Base-by-base conservation (phyloP, 257 asterid species). In the Nicotiana paniculata region DNA sequence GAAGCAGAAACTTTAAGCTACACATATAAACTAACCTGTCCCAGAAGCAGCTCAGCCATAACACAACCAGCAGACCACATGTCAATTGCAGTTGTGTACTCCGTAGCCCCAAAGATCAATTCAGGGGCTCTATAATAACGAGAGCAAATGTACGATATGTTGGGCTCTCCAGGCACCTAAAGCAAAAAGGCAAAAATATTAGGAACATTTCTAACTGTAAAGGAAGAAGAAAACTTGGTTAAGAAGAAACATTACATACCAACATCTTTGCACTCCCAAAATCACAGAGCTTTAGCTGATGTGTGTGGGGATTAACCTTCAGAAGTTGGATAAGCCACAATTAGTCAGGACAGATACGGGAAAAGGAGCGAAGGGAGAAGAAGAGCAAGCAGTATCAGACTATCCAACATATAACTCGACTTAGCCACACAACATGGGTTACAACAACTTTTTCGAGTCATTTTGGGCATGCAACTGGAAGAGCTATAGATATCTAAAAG, bases 11-110 rank as follows among this genome's bases (percentile, higher is more conserved):
- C 35, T n/a, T 4, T 39, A 30, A 39, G 3, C 43, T 61, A 79
- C 1, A 58, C 1, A 54, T 62, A 35, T 8, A 8, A 12, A 4
- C 80, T 57, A n/a, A 94, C 98, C 95, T 92, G 95, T 43, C 99
- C 98, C 70, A 90, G 82, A 85, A 95, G 93, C 69, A 95, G 93
- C 90, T 95, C 99, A 33, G 97, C 96, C 95, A 95, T 88, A 82
- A 95, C 99, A 84, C 99, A 95, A 80, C 99, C 99, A 83, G 85
- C 96, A 1, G 99, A 95, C 99, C 99, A 95, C 95, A 92, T 87
- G 86, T 95, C 99, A 65, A 95, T 93, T 13, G 99, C 99, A 53
- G 90, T 89, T 24, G 99, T 93, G 85, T 95, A 93, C 83, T 93
- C 99, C 4, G 97, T 91, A 66, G 99, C 98, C 70, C 98, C 99